Base-by-base conservation (phyloP, 164 flowering plant genomes). In the Saururus chinensis region DNA sequence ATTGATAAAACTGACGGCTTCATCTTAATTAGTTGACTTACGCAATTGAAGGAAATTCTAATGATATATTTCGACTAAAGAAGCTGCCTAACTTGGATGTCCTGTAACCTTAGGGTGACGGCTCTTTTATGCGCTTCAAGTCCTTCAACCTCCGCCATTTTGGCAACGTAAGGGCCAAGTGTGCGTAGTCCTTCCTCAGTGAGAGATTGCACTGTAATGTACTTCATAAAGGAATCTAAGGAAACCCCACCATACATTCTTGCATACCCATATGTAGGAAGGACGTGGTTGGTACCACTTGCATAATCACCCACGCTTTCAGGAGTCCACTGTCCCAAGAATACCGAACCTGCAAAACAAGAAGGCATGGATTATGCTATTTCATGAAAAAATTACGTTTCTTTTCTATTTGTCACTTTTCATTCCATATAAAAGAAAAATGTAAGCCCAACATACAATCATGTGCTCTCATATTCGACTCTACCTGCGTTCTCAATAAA, bases 301-400 rank as follows among this genome's bases (percentile, higher is more conserved):
- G 97, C 98, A 75, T 93, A 90, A 64, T 93, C 97, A 62, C 98
- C 97, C 11, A 93, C 96, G 58, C 98, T 90, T 72, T 93, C 98
- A 0, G 98, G 98, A 0, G 97, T 93, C 97, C 97, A 93, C 52
- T 66, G 89, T 53, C 98, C 97, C 64, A 93, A 59, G 70, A 93
- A 93, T 61, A 93, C 96, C 48, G 96, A 93, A 55, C 98, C 98
- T 92, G 85, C 72, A 72, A 51, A 48, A 21, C 26, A 6, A 4
- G 9, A 35, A 55, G 0, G 56, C 11, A 4, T 20, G 20, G 4
- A 6, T 30, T 30, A 19, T 9, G 56, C 9, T 20, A 1, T 9
- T 53, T 0, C 12, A 17, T n/a, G 22, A 53, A 53, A 20, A 53
- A 2, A 23, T 20, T 19, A 0, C 12, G 13, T 4, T 9, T 53